Evolutionary conservation across 148 eudicot species (phyloP).

Genomic region (Camellia lanceoleosa): DNA sequence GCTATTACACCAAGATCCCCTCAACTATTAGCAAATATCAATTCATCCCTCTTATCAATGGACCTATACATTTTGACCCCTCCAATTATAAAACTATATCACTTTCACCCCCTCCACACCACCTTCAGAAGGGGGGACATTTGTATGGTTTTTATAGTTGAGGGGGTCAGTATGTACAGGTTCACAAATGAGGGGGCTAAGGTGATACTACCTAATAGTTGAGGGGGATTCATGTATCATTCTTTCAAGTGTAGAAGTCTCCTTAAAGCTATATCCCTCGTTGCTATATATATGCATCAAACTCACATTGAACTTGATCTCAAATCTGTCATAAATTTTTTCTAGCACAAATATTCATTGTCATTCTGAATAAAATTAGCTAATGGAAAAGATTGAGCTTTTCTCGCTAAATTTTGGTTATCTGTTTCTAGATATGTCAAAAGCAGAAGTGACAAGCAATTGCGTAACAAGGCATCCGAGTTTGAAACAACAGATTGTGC

Average conservation of each 20-base stretch:
- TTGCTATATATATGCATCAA: background rate
- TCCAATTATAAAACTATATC: too few species aligned
- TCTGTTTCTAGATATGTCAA: constrained; percentile 54
- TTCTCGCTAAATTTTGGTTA: constrained; percentile 7
- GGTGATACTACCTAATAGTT: too few species aligned
- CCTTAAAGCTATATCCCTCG: background rate
- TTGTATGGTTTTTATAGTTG: too few species aligned
- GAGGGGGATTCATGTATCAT: background rate
- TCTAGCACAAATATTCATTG: background rate
- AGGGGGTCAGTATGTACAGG: too few species aligned
- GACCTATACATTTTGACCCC: too few species aligned
- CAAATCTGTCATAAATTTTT: background rate
- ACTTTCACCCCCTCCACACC: too few species aligned
- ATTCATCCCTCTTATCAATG: too few species aligned
- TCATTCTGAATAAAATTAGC: background rate
- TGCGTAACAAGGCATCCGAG: constrained; percentile 11
- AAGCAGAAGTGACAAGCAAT: constrained; percentile 66
- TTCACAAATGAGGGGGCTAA: too few species aligned
- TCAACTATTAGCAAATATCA: too few species aligned
- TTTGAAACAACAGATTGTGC: constrained; percentile 37
- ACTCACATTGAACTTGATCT: background rate
- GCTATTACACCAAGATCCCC: too few species aligned
- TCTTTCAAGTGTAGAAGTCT: background rate
- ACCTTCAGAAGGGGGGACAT: too few species aligned
- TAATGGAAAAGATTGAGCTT: background rate